Evolutionary conservation across 441 rosid genomes (phyloP), one percentile per base, ranked within the genome.

Genomic region (Mallotus repandus): DNA sequence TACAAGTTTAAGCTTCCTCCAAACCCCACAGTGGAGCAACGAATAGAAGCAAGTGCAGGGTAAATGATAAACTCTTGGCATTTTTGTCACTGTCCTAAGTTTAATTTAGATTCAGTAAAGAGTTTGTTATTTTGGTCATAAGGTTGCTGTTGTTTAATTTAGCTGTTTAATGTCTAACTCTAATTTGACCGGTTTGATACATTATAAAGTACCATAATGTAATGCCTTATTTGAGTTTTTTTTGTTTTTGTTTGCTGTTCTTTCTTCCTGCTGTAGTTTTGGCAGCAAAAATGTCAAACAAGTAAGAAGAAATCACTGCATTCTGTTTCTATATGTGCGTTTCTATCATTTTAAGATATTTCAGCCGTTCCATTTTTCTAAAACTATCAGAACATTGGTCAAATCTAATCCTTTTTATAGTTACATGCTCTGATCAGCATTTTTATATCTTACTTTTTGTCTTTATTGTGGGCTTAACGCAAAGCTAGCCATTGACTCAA

Each of bases 1-100:
- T 96, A 96, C 81, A 93, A 89, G 74, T 85, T 85, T 19, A 89
- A 89, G 82, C 95, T 96, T 59, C 91, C 97, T 45, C 77, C 68
- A 21, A 82, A 72, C 38, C 97, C 97, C 2, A 85, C 94, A 1
- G 83, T 76, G 46, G 77, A 83, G n/a, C 87, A 93, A 73, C 91
- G 97, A 62, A 87, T 90, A 41, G 88, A 85, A 76, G 94, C 99
- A 67, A 88, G 93, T 73, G 97, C 88, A 13, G 98, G 98, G 98
- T 92, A 80, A 80, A 81, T 25, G 7, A 57, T 6, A 67, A 32
- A 52, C 35, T 4, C 5, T 41, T 69, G 13, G 18, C 18, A 53
- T 4, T 68, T 35, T 16, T 29, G 6, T 32, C 16, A 1, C 16
- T 56, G 58, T 4, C 32, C 32, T 50, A 46, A 8, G 46, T 59